Conservation (phyloP, 2,329 filamentous ascomycete genomes). For the Pseudogymnoascus sp. region DNA sequence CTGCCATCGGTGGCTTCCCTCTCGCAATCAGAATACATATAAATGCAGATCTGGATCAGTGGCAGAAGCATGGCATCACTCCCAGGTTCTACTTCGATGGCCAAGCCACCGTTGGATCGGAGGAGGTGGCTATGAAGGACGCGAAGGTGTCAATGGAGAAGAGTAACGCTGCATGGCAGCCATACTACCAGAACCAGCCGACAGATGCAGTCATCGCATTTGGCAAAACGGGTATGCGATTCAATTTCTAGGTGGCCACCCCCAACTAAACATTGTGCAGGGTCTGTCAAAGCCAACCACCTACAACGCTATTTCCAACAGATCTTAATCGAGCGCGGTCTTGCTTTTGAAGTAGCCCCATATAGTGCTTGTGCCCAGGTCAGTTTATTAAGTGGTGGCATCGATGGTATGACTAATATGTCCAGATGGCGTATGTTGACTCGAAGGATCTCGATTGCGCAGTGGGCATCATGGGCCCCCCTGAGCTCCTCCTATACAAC, state of each 20-base stretch:
- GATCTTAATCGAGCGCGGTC: conserved; percentile 57
- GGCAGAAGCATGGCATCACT: conserved; percentile 61
- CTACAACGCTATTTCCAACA: conserved; percentile 71
- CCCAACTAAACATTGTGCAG: conserved; percentile 37
- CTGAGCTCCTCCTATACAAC: conserved; percentile 79
- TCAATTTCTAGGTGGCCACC: background rate
- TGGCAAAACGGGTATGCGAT: conserved; percentile 61
- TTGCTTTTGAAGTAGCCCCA: conserved; percentile 76
- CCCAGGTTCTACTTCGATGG: conserved; percentile 91
- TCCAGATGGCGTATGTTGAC: conserved; percentile 69
- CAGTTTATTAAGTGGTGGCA: conserved; percentile 23
- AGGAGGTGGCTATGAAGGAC: conserved; percentile 58
- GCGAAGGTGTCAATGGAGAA: conserved; percentile 58
- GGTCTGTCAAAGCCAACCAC: conserved; percentile 60
- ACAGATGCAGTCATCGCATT: conserved; percentile 79
- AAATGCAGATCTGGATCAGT: conserved; percentile 64
- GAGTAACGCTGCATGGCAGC: conserved; percentile 73
- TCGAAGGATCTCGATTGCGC: conserved; percentile 57
- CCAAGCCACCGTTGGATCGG: conserved; percentile 67
- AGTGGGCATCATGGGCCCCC: conserved; percentile 73
- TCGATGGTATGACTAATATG: conserved; percentile 16
- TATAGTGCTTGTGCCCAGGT: conserved; percentile 86
- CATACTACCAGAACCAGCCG: conserved; percentile 76
- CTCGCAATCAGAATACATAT: conserved; percentile 69
- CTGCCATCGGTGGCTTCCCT: conserved; percentile 82